A percentile compares a stretch with the other conserved stretches of the same genome.
phyloP scores from a whole-genome alignment of 768 basidiomycete species.

The Grammothele lineata region DNA sequence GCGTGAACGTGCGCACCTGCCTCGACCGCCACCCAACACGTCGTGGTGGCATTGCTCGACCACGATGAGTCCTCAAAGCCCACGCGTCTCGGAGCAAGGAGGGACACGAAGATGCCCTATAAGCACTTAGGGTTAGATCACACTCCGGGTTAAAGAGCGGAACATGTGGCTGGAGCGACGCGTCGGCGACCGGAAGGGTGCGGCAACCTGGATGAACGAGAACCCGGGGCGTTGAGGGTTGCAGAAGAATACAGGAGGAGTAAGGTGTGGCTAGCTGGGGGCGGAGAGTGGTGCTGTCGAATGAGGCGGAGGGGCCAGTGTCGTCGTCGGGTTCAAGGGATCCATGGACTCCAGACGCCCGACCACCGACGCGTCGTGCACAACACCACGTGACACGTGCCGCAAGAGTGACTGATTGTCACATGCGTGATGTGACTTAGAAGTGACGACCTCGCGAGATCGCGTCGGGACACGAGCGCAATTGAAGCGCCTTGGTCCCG shows the following conservation, averaged over 20 bases:
- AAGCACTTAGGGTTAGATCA: slow-evolving; percentile 59
- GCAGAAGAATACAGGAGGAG: slow-evolving; percentile 12
- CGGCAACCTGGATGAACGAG: slow-evolving; percentile 27
- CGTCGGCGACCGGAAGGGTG: slow-evolving; percentile 26
- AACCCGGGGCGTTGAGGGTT: slow-evolving; percentile 47
- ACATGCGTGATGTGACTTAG: too few relatives aligned
- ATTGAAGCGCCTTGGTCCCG: too few relatives aligned
- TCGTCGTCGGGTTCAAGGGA: slow-evolving; percentile 14
- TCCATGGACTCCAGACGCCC: too few relatives aligned
- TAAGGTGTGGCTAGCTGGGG: background rate
- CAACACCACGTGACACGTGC: too few relatives aligned
- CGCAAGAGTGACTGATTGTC: too few relatives aligned
- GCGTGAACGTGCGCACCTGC: slow-evolving; percentile 6
- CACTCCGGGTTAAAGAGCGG: slow-evolving; percentile 44
- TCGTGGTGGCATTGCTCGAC: slow-evolving; percentile 18
- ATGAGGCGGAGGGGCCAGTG: slow-evolving; percentile 9
- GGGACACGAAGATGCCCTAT: slow-evolving; percentile 30
- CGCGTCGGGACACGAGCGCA: too few relatives aligned
- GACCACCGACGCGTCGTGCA: too few relatives aligned
- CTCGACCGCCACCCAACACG: slow-evolving; percentile 4
- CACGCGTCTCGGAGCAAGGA: slow-evolving; percentile 28
- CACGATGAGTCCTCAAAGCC: slow-evolving; percentile 12
- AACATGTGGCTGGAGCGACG: slow-evolving; percentile 46
- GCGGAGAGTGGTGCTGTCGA: background rate
- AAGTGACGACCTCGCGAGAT: too few relatives aligned